phyloP scores from a whole-genome alignment of 352 stramenopile genomes.

The Pythium oligandrum region DNA sequence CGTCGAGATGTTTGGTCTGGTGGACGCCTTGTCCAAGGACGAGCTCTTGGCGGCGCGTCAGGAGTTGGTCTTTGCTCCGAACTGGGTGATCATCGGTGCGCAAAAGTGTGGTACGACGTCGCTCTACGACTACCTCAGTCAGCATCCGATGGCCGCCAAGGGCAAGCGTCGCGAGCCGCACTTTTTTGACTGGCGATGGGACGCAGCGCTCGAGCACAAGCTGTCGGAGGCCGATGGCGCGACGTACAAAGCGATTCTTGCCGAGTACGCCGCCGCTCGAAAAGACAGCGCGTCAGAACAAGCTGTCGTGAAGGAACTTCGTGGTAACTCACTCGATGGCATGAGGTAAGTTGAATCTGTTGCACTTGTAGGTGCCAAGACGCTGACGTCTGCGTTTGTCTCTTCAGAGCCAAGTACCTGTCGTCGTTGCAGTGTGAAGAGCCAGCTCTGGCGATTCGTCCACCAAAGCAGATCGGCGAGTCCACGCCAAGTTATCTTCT shows the following conservation, averaged over 20 bases:
- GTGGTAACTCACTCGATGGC: constrained; percentile 31
- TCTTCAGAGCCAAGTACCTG: constrained; percentile 47
- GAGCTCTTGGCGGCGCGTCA: constrained; percentile 22
- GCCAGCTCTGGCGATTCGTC: constrained; percentile 21
- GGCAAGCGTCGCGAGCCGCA: constrained; percentile 62
- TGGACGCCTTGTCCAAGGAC: constrained; percentile 30
- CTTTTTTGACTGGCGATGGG: constrained; percentile 64
- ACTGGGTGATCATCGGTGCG: constrained; percentile 55
- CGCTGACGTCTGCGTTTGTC: too few relatives aligned
- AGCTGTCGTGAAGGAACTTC: constrained; percentile 6
- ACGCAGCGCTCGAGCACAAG: constrained; percentile 22
- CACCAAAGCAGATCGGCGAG: constrained; percentile 83
- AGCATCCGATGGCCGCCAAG: constrained; percentile 85
- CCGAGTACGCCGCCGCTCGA: constrained; percentile 11
- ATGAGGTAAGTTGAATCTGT: constrained; percentile 27
- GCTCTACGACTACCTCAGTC: constrained; percentile 53
- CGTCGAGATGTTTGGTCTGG: constrained; percentile 35
- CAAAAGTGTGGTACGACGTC: constrained; percentile 69
- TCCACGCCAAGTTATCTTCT: constrained; percentile 83
- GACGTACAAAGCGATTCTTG: constrained; percentile 21
- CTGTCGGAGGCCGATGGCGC: constrained; percentile 21
- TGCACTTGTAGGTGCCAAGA: constrained; percentile 1
- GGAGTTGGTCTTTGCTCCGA: constrained; percentile 25
- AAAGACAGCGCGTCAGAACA: not conserved
- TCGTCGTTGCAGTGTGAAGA: constrained; percentile 35